Conservation (phyloP, 306 rosid species). For the Lagenaria siceraria region DNA sequence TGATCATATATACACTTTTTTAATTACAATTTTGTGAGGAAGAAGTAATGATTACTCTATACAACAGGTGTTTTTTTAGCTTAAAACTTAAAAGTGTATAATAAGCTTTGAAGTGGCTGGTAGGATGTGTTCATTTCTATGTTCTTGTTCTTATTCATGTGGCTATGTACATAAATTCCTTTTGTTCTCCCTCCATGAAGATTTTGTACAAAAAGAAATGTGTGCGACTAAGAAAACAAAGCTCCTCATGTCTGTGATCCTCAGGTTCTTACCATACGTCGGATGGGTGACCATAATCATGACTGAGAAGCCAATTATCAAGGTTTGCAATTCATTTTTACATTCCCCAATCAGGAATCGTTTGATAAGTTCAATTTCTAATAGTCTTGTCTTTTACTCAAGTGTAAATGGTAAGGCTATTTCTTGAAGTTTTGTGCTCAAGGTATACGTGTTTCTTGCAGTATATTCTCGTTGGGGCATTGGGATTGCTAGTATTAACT, state of each 20-base stretch:
- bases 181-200: background rate
- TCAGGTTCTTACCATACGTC: constrained; percentile 84
- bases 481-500: constrained; percentile 74
- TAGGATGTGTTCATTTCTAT: background rate
- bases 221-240: background rate
- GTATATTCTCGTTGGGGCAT: constrained; percentile 61
- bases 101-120: background rate
- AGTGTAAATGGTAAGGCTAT: background rate
- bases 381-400: background rate
- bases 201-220: background rate
- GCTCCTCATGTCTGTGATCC: background rate
- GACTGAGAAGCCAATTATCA: constrained; percentile 85
- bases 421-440: background rate
- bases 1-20: background rate
- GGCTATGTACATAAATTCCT: background rate
- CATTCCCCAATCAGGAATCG: no score
- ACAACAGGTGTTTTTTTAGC: background rate
- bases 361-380: background rate
- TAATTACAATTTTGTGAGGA: background rate
- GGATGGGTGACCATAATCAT: constrained; percentile 94
- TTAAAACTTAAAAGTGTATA: background rate
- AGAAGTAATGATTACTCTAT: background rate
- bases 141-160: background rate
- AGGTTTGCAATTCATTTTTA: constrained; percentile 27
- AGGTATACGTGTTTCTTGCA: constrained; percentile 13